Conservation (phyloP, 768 basidiomycete genomes). For the Rhizopogon salebrosus region DNA sequence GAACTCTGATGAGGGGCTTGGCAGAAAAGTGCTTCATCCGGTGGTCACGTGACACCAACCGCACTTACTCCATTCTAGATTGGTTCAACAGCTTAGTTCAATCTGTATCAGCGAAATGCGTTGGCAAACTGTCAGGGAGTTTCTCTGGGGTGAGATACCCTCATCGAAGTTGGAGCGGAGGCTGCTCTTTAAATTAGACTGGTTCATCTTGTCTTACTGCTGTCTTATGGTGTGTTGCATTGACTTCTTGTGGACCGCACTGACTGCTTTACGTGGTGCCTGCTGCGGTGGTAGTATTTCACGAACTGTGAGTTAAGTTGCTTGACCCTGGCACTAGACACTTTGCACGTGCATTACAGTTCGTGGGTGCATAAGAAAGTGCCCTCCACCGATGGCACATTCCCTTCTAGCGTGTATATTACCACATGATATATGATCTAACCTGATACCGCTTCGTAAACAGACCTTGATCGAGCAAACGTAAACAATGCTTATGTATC, state of each 20-base stretch:
- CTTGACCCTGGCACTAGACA: not conserved
- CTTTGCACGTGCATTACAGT: not conserved
- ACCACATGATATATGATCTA: not conserved
- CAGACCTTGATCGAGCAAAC: conserved; percentile 67
- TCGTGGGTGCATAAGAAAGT: not conserved
- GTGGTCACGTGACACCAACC: no score
- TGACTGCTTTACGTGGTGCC: no score
- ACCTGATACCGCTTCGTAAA: conserved; percentile 4
- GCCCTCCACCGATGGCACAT: not conserved
- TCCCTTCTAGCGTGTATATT: not conserved
- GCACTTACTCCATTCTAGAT: no score
- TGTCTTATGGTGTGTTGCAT: conserved; percentile 51
- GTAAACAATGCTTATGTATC: conserved; percentile 74
- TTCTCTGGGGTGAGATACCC: conserved; percentile 35
- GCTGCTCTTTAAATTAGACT: conserved; percentile 57
- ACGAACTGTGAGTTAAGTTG: conserved; percentile 47
- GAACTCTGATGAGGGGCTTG: no score
- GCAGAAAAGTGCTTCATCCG: no score
- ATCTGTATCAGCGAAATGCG: not conserved
- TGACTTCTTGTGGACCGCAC: conserved; percentile 8
- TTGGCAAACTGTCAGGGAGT: conserved; percentile 12
- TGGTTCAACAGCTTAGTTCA: not conserved
- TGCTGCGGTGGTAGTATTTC: conserved; percentile 43
- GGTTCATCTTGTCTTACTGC: conserved; percentile 66
- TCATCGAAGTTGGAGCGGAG: conserved; percentile 39